A percentile compares a stretch with the other conserved stretches of the same genome.
Conservation (phyloP, 805 yeast genomes). For the Pichia insulana region DNA sequence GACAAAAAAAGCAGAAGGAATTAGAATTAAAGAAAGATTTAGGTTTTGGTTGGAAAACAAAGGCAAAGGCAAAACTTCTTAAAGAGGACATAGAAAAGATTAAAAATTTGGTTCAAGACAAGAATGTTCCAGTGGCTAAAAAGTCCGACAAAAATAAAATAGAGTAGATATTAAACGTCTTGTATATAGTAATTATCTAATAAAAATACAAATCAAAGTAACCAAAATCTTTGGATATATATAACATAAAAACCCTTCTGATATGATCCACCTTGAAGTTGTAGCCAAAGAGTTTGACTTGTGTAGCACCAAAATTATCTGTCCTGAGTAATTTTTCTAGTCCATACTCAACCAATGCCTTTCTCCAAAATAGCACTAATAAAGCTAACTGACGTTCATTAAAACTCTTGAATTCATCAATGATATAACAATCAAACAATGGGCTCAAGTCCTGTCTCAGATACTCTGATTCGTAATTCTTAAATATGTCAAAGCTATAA, state of each 20-base stretch:
- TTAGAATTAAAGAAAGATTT: constrained; percentile 41
- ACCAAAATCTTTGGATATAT: constrained; percentile 15
- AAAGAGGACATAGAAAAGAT: constrained; percentile 33
- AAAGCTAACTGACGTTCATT: constrained; percentile 13
- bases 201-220: constrained; percentile 19
- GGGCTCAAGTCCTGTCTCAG: constrained; percentile 15
- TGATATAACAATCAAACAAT: constrained; percentile 13
- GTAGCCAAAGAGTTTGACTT: constrained; percentile 21
- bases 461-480: constrained; percentile 16
- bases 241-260: constrained; percentile 17
- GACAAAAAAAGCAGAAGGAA: constrained; percentile 51
- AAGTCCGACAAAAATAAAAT: background rate
- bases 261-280: constrained; percentile 16
- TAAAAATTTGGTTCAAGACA: constrained; percentile 13
- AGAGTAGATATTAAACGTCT: background rate
- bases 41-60: constrained; percentile 54
- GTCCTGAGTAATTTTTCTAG: constrained; percentile 7
- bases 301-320: background rate
- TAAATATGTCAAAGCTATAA: constrained; percentile 12
- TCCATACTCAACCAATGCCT: constrained; percentile 13
- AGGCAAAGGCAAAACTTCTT: constrained; percentile 37
- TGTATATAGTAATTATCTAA: background rate
- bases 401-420: constrained; percentile 15
- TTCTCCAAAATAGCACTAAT: constrained; percentile 20
- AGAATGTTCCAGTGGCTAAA: constrained; percentile 5